phyloP scores from a whole-genome alignment of 305 asterid species.

The Rubia occidens region DNA sequence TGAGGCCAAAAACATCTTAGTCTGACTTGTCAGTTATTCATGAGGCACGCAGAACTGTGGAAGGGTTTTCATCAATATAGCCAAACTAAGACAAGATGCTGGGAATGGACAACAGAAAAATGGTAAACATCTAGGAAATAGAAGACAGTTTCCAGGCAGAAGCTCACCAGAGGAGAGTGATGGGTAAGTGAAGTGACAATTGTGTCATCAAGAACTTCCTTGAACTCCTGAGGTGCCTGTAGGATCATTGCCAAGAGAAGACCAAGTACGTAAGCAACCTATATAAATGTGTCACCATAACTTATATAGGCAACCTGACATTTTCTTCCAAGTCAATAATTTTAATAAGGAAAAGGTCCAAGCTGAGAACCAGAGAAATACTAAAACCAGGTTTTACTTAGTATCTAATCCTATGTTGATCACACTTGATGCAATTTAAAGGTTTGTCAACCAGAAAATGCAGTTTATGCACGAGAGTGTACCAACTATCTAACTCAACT shows the following conservation, averaged over 20 bases:
- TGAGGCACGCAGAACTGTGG: background rate
- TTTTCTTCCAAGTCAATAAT: background rate
- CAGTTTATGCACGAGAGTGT: background rate
- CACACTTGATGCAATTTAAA: background rate
- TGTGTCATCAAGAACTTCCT: conserved; percentile 86
- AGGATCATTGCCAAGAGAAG: conserved; percentile 1
- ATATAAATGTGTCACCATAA: background rate
- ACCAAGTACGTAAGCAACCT: background rate
- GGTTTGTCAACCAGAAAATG: background rate
- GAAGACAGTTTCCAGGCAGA: conserved; percentile 16
- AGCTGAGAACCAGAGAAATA: background rate
- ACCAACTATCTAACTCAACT: background rate
- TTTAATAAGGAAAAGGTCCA: background rate
- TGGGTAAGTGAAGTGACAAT: conserved; percentile 78
- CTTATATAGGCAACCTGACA: background rate
- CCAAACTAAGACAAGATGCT: conserved; percentile 3
- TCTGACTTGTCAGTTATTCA: background rate
- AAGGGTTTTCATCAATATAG: background rate
- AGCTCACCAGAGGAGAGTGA: conserved; percentile 66
- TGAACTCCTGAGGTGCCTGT: conserved; percentile 92
- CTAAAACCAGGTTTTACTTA: background rate
- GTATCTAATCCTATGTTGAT: background rate
- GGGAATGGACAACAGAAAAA: background rate
- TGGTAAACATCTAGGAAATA: background rate
- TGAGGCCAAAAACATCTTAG: background rate